Conservation (phyloP, 73 alveolate species). For the Effrenium voratum region DNA sequence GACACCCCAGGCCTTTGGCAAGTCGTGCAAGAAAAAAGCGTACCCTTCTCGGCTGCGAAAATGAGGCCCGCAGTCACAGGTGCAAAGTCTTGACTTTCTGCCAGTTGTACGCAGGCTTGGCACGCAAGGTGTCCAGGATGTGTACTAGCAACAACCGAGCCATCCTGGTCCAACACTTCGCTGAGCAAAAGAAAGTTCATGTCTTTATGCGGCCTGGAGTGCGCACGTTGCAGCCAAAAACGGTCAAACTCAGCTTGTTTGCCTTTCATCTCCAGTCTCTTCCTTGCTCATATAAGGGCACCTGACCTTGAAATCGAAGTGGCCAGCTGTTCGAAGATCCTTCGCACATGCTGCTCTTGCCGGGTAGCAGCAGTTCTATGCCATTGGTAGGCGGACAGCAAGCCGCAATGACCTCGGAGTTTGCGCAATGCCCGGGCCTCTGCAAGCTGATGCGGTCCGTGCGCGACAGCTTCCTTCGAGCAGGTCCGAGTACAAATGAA, state of each 20-base stretch:
- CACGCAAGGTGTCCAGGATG: background rate
- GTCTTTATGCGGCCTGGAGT: slow-evolving; percentile 6
- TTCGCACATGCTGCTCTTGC: background rate
- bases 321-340: background rate
- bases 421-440: slow-evolving; percentile 18
- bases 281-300: slow-evolving; percentile 4
- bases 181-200: background rate
- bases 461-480: background rate
- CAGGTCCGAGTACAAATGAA: background rate
- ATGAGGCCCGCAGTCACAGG: slow-evolving; percentile 27
- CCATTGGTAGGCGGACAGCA: background rate
- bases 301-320: slow-evolving; percentile 9
- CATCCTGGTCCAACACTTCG: slow-evolving; percentile 11
- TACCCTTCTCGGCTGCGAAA: slow-evolving; percentile 16
- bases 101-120: slow-evolving; percentile 18
- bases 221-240: background rate
- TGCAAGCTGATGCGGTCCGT: background rate
- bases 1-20: background rate
- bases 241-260: slow-evolving; percentile 18
- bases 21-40: slow-evolving; percentile 46
- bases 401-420: background rate
- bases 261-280: slow-evolving; percentile 12
- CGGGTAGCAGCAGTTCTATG: background rate
- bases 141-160: background rate
- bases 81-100: background rate